These are phyloP conservation scores for Termitomyces sp. DNA, from an alignment of 768 basidiomycete genomes.

Conservation along the genomic window DNA sequence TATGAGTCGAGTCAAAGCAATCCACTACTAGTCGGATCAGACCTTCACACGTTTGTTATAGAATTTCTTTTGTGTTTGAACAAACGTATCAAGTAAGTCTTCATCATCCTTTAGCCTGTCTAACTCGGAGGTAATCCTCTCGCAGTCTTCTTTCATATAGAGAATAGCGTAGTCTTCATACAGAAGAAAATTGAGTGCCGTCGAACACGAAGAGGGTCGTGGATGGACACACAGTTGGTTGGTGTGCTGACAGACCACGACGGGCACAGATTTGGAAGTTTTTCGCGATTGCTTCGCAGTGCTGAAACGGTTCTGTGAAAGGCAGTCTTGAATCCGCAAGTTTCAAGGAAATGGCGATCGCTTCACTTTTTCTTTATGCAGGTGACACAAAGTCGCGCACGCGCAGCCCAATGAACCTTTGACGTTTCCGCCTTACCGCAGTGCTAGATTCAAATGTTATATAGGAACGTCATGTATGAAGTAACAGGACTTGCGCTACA, in stretches of 20 bases:
- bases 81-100: neutral
- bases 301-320: neutral
- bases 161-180: neutral
- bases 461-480: too few relatives aligned
- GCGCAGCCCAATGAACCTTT: conserved; percentile 16
- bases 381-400: conserved; percentile 13
- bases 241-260: neutral
- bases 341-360: neutral
- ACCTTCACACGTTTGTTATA: neutral
- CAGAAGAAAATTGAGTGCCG: neutral
- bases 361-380: neutral
- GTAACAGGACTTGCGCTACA: conserved; percentile 29
- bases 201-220: neutral
- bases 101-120: neutral
- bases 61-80: neutral
- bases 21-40: neutral
- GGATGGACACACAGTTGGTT: neutral
- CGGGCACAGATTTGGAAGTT: neutral
- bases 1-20: neutral
- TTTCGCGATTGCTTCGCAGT: neutral
- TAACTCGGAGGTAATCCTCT: neutral
- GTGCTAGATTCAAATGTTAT: conserved; percentile 1
- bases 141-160: conserved; percentile 1
- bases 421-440: conserved; percentile 9
- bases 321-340: neutral